Base-by-base conservation (phyloP, 306 rosid genomes). In the Castanospermum australe region DNA sequence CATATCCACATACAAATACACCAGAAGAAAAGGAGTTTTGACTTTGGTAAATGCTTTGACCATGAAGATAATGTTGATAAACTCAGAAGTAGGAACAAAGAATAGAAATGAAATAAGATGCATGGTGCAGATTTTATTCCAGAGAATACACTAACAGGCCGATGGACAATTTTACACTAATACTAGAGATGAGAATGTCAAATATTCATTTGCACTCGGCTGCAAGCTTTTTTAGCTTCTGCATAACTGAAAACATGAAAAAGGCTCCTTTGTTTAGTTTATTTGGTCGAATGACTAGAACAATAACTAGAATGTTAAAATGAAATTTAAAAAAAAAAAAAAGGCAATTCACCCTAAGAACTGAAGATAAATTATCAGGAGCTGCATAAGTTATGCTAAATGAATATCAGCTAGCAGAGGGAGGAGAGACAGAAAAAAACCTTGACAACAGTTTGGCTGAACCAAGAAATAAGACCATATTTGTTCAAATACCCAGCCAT, bases 401-500 rank as follows among this genome's bases (percentile, higher is more conserved):
- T 25, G 44, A 69, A 55, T 71, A 52, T 67, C 32, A 72, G 39
- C 71, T 12, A 45, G 44, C 28, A 18, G 74, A 24, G 18, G 24
- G 20, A 45, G 20, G 50, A 74, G 28, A 41, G 45, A 73, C n/a
- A 69, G 61, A 71, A 78, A 78, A 87, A 73, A 82, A 95, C 99
- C 99, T 93, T 90, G 67, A 96, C 98, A 8, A 96, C 96, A 39
- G 93, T 84, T 86, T 93, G 90, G 82, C 99, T 96, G 85, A 96
- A 96, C 99, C 99, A 96, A 68, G 99, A 75, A 81, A 96, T 96
- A 62, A 96, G 99, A 72, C 98, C 98, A 72, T 96, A 96, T 89
- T 96, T 96, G 89, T 96, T 96, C 86, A 96, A 92, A 85, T 96
- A 96, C 57, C 99, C 99, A 48, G 98, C 99, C 99, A 96, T 96